Percentiles rank a stretch among this genome's conserved stretches.
These are phyloP conservation scores for Elsinoe ampelina DNA, from an alignment of 2,329 filamentous ascomycete species.

Conservation along the genomic window DNA sequence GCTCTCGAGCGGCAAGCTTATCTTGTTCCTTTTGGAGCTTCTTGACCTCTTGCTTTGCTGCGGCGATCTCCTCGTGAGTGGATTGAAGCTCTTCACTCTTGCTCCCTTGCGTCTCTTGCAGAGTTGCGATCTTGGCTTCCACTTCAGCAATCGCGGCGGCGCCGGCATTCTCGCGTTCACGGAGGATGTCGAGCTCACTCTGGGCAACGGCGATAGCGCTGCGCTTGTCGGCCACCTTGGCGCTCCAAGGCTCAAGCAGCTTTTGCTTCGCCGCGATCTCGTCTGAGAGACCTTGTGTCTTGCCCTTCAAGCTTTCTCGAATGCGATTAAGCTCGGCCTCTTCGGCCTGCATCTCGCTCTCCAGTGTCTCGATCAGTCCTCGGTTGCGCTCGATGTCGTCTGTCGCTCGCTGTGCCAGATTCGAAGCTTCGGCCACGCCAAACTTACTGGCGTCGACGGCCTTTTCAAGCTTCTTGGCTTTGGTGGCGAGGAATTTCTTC, in stretches of 20 bases:
- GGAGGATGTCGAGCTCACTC: conserved; percentile 84
- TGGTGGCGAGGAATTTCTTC: conserved; percentile 81
- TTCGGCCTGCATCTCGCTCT: conserved; percentile 65
- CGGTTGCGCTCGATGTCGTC: conserved; percentile 69
- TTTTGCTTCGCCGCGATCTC: conserved; percentile 89
- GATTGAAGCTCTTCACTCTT: conserved; percentile 69
- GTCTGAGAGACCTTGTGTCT: conserved; percentile 89
- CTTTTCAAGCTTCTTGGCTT: conserved; percentile 93
- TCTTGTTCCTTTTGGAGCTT: conserved; percentile 64
- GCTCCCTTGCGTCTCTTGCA: conserved; percentile 59
- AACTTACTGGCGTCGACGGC: conserved; percentile 68
- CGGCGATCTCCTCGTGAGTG: conserved; percentile 62
- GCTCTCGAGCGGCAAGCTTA: conserved; percentile 66
- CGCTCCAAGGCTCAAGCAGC: conserved; percentile 88
- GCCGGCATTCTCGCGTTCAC: conserved; percentile 80
- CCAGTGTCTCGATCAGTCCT: conserved; percentile 65
- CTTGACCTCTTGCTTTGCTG: conserved; percentile 64
- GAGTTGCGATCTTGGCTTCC: conserved; percentile 64
- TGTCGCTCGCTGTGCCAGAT: conserved; percentile 66
- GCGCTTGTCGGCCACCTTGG: conserved; percentile 93
- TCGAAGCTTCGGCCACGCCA: conserved; percentile 62
- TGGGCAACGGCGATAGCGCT: conserved; percentile 89
- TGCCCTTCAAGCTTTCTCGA: conserved; percentile 80
- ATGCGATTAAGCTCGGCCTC: conserved; percentile 77
- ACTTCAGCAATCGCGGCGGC: conserved; percentile 76